A percentile compares a stretch with the other conserved stretches of the same genome.
These are phyloP conservation scores for Pichia scutulata DNA, from an alignment of 805 yeast genomes.

Conservation along the genomic window DNA sequence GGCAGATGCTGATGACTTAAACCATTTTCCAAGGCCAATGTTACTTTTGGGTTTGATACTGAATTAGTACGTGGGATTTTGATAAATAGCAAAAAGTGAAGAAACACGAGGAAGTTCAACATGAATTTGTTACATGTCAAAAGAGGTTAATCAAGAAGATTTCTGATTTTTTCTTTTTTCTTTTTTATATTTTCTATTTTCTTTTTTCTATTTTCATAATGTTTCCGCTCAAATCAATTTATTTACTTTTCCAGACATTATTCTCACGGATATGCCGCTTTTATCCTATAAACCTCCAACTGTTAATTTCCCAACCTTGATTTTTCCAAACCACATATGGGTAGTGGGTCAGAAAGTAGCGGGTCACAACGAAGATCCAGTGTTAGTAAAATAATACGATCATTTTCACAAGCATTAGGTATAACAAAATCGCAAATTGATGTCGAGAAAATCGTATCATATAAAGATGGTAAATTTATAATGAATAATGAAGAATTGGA, in stretches of 20 bases:
- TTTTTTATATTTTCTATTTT: neutral
- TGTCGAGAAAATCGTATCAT: constrained; percentile 2
- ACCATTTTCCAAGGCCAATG: neutral
- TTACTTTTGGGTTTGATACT: neutral
- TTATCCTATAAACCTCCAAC: too few species aligned
- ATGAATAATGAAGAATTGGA: constrained; percentile 17
- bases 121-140: neutral
- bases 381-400: constrained; percentile 7
- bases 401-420: constrained; percentile 7
- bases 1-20: neutral
- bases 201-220: too few species aligned
- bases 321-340: neutral
- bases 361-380: neutral
- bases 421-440: constrained; percentile 4
- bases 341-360: neutral
- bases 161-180: too few species aligned
- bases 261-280: too few species aligned
- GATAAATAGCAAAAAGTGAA: neutral
- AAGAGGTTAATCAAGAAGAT: neutral
- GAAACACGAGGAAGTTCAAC: neutral
- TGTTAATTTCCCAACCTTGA: too few species aligned
- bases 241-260: neutral
- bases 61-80: neutral
- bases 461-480: constrained; percentile 7
- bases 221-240: neutral